Evolutionary conservation across 768 basidiomycete species (phyloP).

Genomic region (Tylopilus cervinicoccineus): DNA sequence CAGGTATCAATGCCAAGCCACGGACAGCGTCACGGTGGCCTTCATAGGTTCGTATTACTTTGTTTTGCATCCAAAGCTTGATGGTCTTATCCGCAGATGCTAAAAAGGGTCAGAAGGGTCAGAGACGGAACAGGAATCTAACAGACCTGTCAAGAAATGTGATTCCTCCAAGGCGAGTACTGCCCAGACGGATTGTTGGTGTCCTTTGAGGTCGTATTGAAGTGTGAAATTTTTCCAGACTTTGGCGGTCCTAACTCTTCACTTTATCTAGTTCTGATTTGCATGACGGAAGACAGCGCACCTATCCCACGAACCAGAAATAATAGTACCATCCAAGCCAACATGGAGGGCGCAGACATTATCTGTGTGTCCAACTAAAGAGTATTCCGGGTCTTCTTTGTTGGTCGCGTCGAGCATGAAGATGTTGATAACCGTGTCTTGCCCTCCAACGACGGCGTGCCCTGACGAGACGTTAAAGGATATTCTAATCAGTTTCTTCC

Average conservation of each 20-base stretch:
- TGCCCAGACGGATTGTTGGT: conserved; percentile 92
- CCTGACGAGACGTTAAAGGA: conserved; percentile 43
- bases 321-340: conserved; percentile 64
- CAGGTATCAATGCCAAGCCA: conserved; percentile 72
- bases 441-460: conserved; percentile 82
- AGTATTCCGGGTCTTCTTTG: conserved; percentile 73
- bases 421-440: conserved; percentile 84
- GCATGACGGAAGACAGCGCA: conserved; percentile 35
- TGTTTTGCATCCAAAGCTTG: conserved; percentile 80
- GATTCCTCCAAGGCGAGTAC: conserved; percentile 77
- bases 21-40: conserved; percentile 94
- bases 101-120: conserved; percentile 28
- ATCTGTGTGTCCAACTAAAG: conserved; percentile 82
- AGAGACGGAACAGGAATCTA: conserved; percentile 10
- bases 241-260: conserved; percentile 72
- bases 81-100: conserved; percentile 96
- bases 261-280: not conserved
- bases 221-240: conserved; percentile 83
- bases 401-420: conserved; percentile 57
- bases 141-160: conserved; percentile 75
- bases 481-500: conserved; percentile 1
- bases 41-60: conserved; percentile 66
- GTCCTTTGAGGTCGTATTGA: conserved; percentile 73
- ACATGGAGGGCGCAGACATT: conserved; percentile 87
- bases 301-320: conserved; percentile 98